Evolutionary conservation across 495 filamentous ascomycete species (phyloP).

Genomic region (Pyrenopolyporus hunteri): DNA sequence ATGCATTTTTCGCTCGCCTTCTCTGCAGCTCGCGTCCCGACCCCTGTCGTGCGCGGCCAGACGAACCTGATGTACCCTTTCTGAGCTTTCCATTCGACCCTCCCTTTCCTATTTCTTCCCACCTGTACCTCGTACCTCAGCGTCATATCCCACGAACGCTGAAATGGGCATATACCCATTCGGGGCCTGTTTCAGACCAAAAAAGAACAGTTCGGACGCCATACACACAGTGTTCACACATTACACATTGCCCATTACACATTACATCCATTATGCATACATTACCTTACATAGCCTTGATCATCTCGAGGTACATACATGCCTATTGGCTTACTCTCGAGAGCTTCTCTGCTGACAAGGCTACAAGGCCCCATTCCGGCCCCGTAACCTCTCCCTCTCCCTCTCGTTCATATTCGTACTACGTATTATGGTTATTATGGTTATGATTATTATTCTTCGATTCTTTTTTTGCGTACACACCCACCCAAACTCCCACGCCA

Average conservation of each 20-base stretch:
- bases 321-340: neutral
- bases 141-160: conserved; percentile 16
- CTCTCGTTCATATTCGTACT: neutral
- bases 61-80: neutral
- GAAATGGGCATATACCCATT: conserved; percentile 10
- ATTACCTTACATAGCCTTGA: neutral
- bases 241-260: neutral
- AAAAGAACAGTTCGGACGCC: neutral
- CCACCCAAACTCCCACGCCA: neutral
- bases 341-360: conserved; percentile 1
- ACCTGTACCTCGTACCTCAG: neutral
- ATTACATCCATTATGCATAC: neutral
- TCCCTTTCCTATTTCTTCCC: conserved; percentile 11
- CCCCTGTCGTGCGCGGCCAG: neutral
- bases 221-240: neutral
- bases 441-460: neutral
- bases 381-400: neutral
- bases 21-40: neutral
- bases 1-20: conserved; percentile 7
- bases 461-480: neutral
- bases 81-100: conserved; percentile 9
- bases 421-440: neutral
- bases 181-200: conserved; percentile 2
- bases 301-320: neutral
- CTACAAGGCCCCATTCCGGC: neutral